Evolutionary conservation across 2,329 filamentous ascomycete genomes (phyloP), one percentile per base, ranked within the genome.

Genomic region (Ambrosiella cleistominuta): DNA sequence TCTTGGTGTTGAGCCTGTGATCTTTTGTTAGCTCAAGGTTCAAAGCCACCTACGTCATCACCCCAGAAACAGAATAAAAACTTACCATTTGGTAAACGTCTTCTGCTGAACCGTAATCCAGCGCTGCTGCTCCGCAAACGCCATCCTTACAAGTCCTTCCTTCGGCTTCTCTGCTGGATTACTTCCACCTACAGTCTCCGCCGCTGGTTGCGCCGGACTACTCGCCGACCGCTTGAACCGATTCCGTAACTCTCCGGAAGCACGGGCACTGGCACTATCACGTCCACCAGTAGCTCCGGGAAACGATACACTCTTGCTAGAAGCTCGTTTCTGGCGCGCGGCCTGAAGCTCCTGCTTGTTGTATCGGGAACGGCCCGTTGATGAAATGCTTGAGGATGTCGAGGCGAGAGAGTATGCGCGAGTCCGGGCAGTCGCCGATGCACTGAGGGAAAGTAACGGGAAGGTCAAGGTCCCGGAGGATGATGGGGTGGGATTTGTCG

Each of bases 41-140:
- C 49, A 19, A 19, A 15, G 9, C 8, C n/a, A 42, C 40, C 11
- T 12, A n/a, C 3, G 11, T 11, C 40, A 42, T 42, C 35, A 52
- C 49, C 49, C 12, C 44, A 17, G 15, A 27, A 19, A n/a, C 37
- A 7, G 27, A 37, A 35, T n/a, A 53, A 13, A 12, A 19, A 59
- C 64, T 50, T 66, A 73, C 72, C 93, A 98, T 87, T 97, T 98
- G 61, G 90, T 95, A 72, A 98, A 98, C 36, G 93, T 98, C 79
- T 97, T 98, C 71, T 97, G 86, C 75, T 97, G 91, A 72, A 95
- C 89, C 68, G 76, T 82, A 65, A 85, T 78, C 81, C 81, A 85
- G 69, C 77, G 75, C 69, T 83, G 78, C 71, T 83, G 78, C 68
- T 81, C 79, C 63, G 76, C 71, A 68, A 74, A 80, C 60, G 78